Conservation (phyloP, 1,284 basidiomycete genomes). For the Coriolopsis trogii region DNA sequence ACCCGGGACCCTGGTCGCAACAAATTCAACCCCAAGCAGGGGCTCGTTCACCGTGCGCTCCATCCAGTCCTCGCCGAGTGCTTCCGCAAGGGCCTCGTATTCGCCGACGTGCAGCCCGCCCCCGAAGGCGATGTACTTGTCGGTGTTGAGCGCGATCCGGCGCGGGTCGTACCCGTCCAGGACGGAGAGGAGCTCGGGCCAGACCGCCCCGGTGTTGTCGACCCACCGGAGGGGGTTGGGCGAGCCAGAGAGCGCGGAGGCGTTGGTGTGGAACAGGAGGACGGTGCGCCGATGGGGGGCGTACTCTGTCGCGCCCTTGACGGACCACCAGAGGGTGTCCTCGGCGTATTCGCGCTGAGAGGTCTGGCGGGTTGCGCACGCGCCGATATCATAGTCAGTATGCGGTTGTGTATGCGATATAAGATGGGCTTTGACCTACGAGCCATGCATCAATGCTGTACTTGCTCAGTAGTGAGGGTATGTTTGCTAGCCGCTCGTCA, state of each 20-base stretch:
- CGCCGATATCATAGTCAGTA: neutral
- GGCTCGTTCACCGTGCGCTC: slow-evolving; percentile 42
- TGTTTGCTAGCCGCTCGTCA: slow-evolving; percentile 41
- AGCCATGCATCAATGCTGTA: slow-evolving; percentile 49
- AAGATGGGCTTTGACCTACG: slow-evolving; percentile 29
- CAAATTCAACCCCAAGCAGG: slow-evolving; percentile 53
- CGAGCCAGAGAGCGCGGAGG: slow-evolving; percentile 36
- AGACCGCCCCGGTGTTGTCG: slow-evolving; percentile 54
- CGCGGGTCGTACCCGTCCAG: slow-evolving; percentile 41
- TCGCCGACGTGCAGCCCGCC: slow-evolving; percentile 57
- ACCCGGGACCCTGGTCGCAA: slow-evolving; percentile 44
- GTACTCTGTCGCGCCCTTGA: slow-evolving; percentile 52
- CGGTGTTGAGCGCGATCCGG: slow-evolving; percentile 50
- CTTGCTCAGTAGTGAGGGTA: slow-evolving; percentile 46
- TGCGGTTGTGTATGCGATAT: neutral
- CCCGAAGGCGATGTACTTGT: slow-evolving; percentile 49
- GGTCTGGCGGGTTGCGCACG: no score
- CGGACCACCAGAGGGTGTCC: slow-evolving; percentile 55
- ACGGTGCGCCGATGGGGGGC: slow-evolving; percentile 53
- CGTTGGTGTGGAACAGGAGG: slow-evolving; percentile 50
- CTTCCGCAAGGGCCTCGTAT: slow-evolving; percentile 39
- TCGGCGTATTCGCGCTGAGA: slow-evolving; percentile 56
- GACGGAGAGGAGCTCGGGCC: slow-evolving; percentile 43
- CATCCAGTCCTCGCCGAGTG: slow-evolving; percentile 47
- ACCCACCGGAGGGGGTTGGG: slow-evolving; percentile 51